These are phyloP conservation scores for Tolypocladium tundrense DNA, from an alignment of 2,329 filamentous ascomycete species.

Conservation along the genomic window DNA sequence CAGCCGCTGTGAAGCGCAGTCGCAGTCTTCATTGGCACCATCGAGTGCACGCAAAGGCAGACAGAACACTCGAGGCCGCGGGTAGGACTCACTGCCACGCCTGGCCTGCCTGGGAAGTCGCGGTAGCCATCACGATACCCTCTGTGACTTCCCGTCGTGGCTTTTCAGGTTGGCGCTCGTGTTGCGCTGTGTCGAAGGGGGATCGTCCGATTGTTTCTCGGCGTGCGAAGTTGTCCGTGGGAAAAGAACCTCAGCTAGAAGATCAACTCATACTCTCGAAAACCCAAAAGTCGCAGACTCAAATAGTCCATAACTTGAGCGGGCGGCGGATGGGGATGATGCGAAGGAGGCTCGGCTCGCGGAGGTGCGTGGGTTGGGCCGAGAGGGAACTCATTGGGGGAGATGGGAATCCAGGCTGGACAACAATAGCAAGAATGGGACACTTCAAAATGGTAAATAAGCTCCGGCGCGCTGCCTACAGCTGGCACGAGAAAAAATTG, in stretches of 20 bases:
- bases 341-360: conserved; percentile 23
- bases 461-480: neutral
- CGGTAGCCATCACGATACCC: conserved; percentile 3
- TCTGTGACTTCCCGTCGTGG: neutral
- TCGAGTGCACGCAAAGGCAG: neutral
- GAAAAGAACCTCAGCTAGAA: conserved; percentile 12
- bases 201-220: neutral
- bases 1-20: neutral
- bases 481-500: neutral
- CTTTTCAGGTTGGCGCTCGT: neutral
- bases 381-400: conserved; percentile 25
- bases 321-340: conserved; percentile 13
- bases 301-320: conserved; percentile 23
- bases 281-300: conserved; percentile 15
- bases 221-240: neutral
- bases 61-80: neutral
- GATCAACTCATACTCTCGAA: conserved; percentile 24
- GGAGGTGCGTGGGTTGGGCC: conserved; percentile 22
- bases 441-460: neutral
- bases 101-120: conserved; percentile 21
- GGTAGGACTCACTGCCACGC: conserved; percentile 27
- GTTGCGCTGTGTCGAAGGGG: neutral
- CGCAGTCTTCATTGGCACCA: neutral
- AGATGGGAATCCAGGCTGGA: conserved; percentile 11
- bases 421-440: neutral